Base-by-base conservation (phyloP, 2,329 filamentous ascomycete genomes). In the Monilinia fructigena region DNA sequence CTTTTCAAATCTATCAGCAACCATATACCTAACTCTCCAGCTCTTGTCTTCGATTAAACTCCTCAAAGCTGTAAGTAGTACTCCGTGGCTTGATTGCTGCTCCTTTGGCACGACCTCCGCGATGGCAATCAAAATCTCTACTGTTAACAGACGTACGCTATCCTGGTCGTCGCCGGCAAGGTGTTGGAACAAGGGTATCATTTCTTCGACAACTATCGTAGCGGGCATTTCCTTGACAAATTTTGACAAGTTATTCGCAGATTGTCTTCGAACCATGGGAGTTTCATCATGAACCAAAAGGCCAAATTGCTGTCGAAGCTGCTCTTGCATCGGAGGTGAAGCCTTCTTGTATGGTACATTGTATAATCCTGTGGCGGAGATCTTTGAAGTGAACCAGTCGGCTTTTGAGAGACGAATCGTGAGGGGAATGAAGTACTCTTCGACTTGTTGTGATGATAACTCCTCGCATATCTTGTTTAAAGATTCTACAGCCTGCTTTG, bases 371-470 rank as follows among this genome's bases (percentile, higher is more conserved):
- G 94, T 97, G 70, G 94, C 95, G 42, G 95, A 99, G 71, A 99
- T 95, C 82, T 98, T 99, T 71, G 95, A 98, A 67, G 95, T 99
- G 80, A 99, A 99, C 95, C 95, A 99, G 81, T 99, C 95, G 80
- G 95, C 95, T 85, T 98, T 99, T 72, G 95, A 96, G 69, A 99
- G 91, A 77, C 95, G 92, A 76, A 96, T 87, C 68, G 93, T 93
- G 76, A 99, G 89, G 69, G 95, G 95, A 74, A 99, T 94, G 82
- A 98, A 98, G 80, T 93, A 91, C 76, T 97, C 92, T 83, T 99
- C 95, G 77, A 98, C 89, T 82, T 99, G 95, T 79, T 92, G 86
- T 74, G 92, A 83, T 61, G 93, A 96, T 66, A 99, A 86, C 78
- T 97, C 88, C 77, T 89, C 87, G 85, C 95, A 98, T 79, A 99